Evolutionary conservation across 768 basidiomycete genomes (phyloP).

Genomic region (Leucocoprinus sp.): DNA sequence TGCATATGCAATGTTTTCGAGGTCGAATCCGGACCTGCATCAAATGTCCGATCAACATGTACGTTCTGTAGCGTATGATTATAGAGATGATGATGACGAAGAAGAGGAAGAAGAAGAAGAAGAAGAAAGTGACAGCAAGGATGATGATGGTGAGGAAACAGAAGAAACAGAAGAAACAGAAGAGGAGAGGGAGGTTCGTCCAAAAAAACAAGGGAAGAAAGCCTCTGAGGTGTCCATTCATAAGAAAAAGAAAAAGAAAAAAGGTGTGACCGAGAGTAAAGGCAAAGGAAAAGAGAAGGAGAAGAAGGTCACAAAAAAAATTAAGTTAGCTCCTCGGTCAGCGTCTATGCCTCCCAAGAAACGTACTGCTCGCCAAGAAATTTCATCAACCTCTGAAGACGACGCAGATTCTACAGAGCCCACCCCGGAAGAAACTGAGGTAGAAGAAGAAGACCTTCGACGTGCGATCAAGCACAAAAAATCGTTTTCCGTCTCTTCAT

Average conservation of each 20-base stretch:
- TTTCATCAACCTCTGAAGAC: conserved; percentile 8
- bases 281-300: conserved; percentile 12
- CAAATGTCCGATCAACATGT: conserved; percentile 8
- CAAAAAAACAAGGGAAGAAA: conserved; percentile 7
- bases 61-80: conserved; percentile 10
- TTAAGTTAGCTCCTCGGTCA: background rate
- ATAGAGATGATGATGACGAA: conserved; percentile 16
- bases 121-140: conserved; percentile 16
- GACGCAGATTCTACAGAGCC: conserved; percentile 4
- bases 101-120: conserved; percentile 13
- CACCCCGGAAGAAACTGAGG: conserved; percentile 5
- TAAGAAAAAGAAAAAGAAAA: conserved; percentile 13
- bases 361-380: background rate
- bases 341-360: conserved; percentile 11
- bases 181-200: conserved; percentile 6
- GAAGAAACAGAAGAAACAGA: conserved; percentile 10
- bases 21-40: conserved; percentile 10
- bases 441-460: conserved; percentile 4
- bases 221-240: background rate
- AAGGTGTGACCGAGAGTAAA: background rate
- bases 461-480: conserved; percentile 1
- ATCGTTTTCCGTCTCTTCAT: conserved; percentile 5
- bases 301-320: conserved; percentile 7
- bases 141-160: conserved; percentile 16
- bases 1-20: conserved; percentile 8